Percentiles rank a stretch among this genome's conserved stretches.
These are phyloP conservation scores for Microascus cirrosus DNA, from an alignment of 2,329 filamentous ascomycete species.

Conservation along the genomic window DNA sequence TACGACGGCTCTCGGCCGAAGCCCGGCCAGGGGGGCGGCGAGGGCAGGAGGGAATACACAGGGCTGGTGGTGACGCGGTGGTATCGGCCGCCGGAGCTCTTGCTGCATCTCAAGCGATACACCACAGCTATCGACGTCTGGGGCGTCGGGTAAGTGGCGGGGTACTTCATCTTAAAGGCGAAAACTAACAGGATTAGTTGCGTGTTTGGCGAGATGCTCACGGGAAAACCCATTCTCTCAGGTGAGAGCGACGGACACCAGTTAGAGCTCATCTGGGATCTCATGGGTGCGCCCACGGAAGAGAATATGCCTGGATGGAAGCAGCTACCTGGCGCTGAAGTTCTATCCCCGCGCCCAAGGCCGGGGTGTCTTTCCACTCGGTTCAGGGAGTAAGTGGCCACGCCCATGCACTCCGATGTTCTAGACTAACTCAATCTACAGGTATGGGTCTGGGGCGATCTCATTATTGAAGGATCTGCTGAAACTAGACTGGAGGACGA, in stretches of 20 bases:
- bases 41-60: conserved; percentile 83
- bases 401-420: neutral
- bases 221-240: conserved; percentile 82
- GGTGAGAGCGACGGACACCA: conserved; percentile 85
- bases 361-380: conserved; percentile 56
- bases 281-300: conserved; percentile 83
- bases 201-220: conserved; percentile 96
- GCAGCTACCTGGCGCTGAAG: conserved; percentile 69
- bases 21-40: conserved; percentile 68
- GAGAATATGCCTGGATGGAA: conserved; percentile 90
- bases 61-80: conserved; percentile 93
- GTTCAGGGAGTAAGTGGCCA: conserved; percentile 54
- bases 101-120: conserved; percentile 79
- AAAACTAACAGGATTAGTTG: conserved; percentile 42
- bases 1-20: conserved; percentile 78
- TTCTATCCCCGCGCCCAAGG: conserved; percentile 50
- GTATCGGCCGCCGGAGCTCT: conserved; percentile 89
- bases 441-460: conserved; percentile 59
- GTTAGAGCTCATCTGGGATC: conserved; percentile 84
- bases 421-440: conserved; percentile 13
- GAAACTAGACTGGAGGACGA: conserved; percentile 75
- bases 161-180: neutral
- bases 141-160: conserved; percentile 71
- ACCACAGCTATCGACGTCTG: conserved; percentile 98
- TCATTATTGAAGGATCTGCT: conserved; percentile 73